Evolutionary conservation across 2,329 filamentous ascomycete species (phyloP), one percentile per base, ranked within the genome.

Genomic region (Diaporthe aspalathi): DNA sequence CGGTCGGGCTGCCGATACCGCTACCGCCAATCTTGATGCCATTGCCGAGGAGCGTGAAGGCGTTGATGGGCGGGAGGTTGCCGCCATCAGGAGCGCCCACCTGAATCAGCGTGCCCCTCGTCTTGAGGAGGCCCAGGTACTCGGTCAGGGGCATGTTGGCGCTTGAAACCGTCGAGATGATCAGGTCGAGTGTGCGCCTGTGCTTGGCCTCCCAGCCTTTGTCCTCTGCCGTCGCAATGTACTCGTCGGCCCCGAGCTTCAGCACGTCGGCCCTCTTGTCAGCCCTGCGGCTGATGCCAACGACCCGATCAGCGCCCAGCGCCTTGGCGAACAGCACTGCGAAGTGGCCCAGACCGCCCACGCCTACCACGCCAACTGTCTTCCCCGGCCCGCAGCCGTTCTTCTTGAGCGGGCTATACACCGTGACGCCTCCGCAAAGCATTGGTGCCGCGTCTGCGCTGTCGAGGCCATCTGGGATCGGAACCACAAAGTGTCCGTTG

Each of bases 301-400:
- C 84, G 9, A 90, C 86, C 50, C 84, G 84, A 63, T 91, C 87
- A 22, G 87, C 88, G 14, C 88, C 89, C 16, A 93, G 79, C 1
- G 91, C 91, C 78, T 89, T 90, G 1, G 92, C 91, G 76, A 89
- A 92, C 45, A 92, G 80, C 16, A 93, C 80, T 2, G 88, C 92
- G 72, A 93, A 89, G 79, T 93, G 91, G 0, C 91, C 91, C 2
- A 93, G 79, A 1, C 91, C 91, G 4, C 91, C 91, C 24, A 93
- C 82, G 1, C 91, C 91, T 20, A 93, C 82, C 66, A 93, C 88
- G 0, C 90, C 91, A 1, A 93, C 89, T 7, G 80, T 85, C 81
- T 91, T 93, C 7, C 90, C 91, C 0, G 90, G 90, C 0, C 91
- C 92, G 52, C 86, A 88, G 1, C 88, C 89, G 72, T 92, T 88